These are phyloP conservation scores for Talaromyces sp. DNA, from an alignment of 2,329 filamentous ascomycete genomes.

Conservation along the genomic window DNA sequence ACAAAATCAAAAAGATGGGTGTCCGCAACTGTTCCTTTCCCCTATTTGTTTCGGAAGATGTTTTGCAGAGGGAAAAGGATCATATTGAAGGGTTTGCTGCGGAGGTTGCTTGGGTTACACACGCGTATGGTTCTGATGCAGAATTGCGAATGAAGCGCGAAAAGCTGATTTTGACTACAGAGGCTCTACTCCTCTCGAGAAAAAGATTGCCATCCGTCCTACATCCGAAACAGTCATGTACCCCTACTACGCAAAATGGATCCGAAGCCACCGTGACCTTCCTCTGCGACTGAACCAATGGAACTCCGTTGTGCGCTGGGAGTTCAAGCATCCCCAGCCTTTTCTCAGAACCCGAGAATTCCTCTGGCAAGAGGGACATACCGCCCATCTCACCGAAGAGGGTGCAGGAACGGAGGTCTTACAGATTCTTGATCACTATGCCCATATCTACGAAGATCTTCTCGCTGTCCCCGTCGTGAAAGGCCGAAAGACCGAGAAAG, in stretches of 20 bases:
- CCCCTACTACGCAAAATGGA: conserved; percentile 94
- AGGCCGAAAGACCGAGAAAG: conserved; percentile 91
- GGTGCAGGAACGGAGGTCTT: conserved; percentile 80
- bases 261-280: conserved; percentile 90
- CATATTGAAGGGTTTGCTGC: conserved; percentile 99
- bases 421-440: conserved; percentile 90
- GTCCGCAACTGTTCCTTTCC: conserved; percentile 97
- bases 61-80: conserved; percentile 81
- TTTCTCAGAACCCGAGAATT: conserved; percentile 94
- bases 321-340: conserved; percentile 83
- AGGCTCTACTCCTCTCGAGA: conserved; percentile 89
- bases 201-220: conserved; percentile 64
- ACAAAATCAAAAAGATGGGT: conserved; percentile 79
- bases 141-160: conserved; percentile 10
- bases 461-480: conserved; percentile 93
- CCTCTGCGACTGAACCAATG: conserved; percentile 95
- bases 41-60: conserved; percentile 89
- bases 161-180: conserved; percentile 42
- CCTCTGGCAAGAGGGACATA: conserved; percentile 96
- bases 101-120: conserved; percentile 50
- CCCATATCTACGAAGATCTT: conserved; percentile 85
- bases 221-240: conserved; percentile 83
- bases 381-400: conserved; percentile 80
- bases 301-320: conserved; percentile 95
- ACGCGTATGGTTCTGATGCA: conserved; percentile 33